Evolutionary conservation across 163 green algal genomes (phyloP), one percentile per base, ranked within the genome.

Genomic region (Chlamydomonas reinhardtii): DNA sequence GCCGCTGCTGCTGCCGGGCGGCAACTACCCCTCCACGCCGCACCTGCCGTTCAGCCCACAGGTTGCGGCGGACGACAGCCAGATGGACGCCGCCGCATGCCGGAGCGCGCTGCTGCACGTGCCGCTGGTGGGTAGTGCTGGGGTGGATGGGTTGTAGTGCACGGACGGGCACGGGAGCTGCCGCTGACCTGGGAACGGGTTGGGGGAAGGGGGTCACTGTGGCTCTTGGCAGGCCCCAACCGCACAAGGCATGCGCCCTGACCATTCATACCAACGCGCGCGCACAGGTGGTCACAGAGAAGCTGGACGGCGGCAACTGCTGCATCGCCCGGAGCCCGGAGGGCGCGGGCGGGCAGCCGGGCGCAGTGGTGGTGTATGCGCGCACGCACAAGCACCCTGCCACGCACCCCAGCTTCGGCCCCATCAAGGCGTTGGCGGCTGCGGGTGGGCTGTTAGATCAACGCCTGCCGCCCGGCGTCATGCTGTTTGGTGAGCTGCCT

Each of bases 251-350:
- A n/a, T n/a, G n/a, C n/a, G n/a, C n/a, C n/a, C n/a, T n/a, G n/a
- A n/a, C n/a, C n/a, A n/a, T n/a, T n/a, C n/a, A n/a, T n/a, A n/a
- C n/a, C n/a, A n/a, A n/a, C n/a, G n/a, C n/a, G n/a, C n/a, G n/a
- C n/a, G n/a, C 35, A 32, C 69, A 74, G 73, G 73, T 88, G 22
- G 39, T 88, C 20, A 88, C 82, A 0, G 82, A 89, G 83, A 89
- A 89, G 74, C 54, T 85, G 52, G 83, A 89, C 31, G 83, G 83
- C 27, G 83, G 73, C 75, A 89, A 89, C 83, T 89, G 83, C 74
- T 79, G 59, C 32, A 77, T 89, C 34, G n/a, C 35, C 12, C 19
- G 39, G 20, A 43, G 65, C 43, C n/a, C 16, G 4, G 73, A 35
- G 27, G 14, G 19, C 29, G 29, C 24, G 24, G 27, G 48, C 48